phyloP scores from a whole-genome alignment of 2,329 filamentous ascomycete genomes.

The Tolypocladium ovalisporum region DNA sequence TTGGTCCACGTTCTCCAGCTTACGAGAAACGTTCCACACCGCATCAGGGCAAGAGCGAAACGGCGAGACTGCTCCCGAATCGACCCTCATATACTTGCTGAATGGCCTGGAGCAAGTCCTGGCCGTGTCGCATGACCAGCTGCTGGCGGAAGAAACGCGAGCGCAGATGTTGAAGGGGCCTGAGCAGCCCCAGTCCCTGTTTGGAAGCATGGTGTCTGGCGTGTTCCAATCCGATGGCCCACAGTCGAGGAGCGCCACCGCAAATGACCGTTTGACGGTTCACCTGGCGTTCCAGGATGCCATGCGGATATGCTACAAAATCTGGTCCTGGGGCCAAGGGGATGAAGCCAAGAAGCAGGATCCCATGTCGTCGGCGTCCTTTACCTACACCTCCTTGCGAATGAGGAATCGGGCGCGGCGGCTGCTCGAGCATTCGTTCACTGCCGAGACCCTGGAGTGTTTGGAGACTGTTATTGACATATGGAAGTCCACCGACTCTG shows the following conservation, averaged over 20 bases:
- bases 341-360: constrained; percentile 51
- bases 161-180: constrained; percentile 62
- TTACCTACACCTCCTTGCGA: constrained; percentile 79
- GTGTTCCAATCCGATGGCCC: constrained; percentile 72
- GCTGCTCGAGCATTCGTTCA: constrained; percentile 85
- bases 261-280: constrained; percentile 87
- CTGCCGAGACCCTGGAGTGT: constrained; percentile 85
- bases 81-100: constrained; percentile 73
- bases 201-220: constrained; percentile 88
- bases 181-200: constrained; percentile 77
- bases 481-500: constrained; percentile 51
- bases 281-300: constrained; percentile 95
- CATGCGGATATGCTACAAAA: constrained; percentile 80
- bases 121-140: constrained; percentile 72
- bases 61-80: constrained; percentile 42
- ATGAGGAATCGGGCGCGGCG: constrained; percentile 84
- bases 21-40: constrained; percentile 52
- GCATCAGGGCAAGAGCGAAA: constrained; percentile 8
- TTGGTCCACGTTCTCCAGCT: constrained; percentile 55
- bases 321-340: constrained; percentile 86
- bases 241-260: constrained; percentile 71
- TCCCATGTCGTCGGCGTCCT: constrained; percentile 62
- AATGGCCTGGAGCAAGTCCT: constrained; percentile 87
- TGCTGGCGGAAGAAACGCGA: constrained; percentile 65
- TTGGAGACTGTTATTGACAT: constrained; percentile 82